phyloP scores from a whole-genome alignment of 352 stramenopile species.

The Phytophthora litchii region DNA sequence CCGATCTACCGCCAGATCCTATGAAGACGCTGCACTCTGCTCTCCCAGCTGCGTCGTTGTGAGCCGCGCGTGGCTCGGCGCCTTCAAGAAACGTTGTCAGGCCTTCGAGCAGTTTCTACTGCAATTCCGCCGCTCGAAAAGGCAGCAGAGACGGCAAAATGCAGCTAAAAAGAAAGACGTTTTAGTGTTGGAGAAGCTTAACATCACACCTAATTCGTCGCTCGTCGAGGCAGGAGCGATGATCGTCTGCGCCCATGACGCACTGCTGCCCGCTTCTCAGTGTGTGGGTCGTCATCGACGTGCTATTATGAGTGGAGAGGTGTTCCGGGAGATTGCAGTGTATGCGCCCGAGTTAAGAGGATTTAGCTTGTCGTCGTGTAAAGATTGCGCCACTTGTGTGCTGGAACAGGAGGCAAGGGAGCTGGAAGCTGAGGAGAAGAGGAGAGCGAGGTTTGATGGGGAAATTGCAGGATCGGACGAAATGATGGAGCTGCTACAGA shows the following conservation, averaged over 20 bases:
- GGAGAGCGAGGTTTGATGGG: slow-evolving; percentile 64
- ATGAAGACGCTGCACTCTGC: slow-evolving; percentile 47
- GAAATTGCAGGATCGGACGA: slow-evolving; percentile 68
- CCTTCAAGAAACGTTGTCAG: slow-evolving; percentile 76
- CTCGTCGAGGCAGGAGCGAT: slow-evolving; percentile 39
- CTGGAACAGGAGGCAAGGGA: slow-evolving; percentile 60
- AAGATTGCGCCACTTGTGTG: slow-evolving; percentile 67
- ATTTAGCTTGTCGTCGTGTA: slow-evolving; percentile 52
- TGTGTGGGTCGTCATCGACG: slow-evolving; percentile 71
- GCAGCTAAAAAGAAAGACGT: slow-evolving; percentile 34
- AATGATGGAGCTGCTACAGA: slow-evolving; percentile 73
- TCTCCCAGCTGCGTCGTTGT: slow-evolving; percentile 57
- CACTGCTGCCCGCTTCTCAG: slow-evolving; percentile 54
- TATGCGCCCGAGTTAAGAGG: slow-evolving; percentile 67
- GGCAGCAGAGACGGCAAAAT: slow-evolving; percentile 63
- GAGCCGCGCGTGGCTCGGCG: slow-evolving; percentile 75
- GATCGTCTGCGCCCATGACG: slow-evolving; percentile 72
- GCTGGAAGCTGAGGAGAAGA: slow-evolving; percentile 55
- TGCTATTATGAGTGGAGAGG: slow-evolving; percentile 50
- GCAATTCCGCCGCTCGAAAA: slow-evolving; percentile 75
- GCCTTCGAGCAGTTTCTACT: slow-evolving; percentile 73
- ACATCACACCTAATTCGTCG: slow-evolving; percentile 31
- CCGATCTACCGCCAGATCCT: slow-evolving; percentile 36
- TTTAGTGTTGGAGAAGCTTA: slow-evolving; percentile 6
- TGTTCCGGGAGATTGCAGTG: slow-evolving; percentile 53